These are phyloP conservation scores for Thalassiosira ordinaria DNA, from an alignment of 352 stramenopile genomes.

Conservation along the genomic window DNA sequence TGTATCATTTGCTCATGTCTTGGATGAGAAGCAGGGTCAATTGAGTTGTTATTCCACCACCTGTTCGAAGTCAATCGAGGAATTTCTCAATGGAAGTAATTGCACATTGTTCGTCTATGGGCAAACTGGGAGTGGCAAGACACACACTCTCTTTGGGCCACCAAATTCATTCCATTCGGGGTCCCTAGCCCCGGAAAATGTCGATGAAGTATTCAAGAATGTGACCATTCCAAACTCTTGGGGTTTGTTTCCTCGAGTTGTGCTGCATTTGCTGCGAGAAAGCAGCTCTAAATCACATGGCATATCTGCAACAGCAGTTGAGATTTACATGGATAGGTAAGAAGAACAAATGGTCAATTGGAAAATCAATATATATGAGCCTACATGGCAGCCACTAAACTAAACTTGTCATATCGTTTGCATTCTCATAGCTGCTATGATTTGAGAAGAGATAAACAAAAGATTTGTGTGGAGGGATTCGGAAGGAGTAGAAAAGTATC, in stretches of 20 bases:
- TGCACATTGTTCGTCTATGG: slow-evolving; percentile 69
- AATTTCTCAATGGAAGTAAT: slow-evolving; percentile 48
- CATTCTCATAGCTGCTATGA: no score
- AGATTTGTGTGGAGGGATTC: slow-evolving; percentile 1
- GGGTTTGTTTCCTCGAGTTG: slow-evolving; percentile 17
- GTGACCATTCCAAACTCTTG: neutral
- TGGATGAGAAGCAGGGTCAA: neutral
- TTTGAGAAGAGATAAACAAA: slow-evolving; percentile 11
- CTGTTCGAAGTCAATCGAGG: neutral
- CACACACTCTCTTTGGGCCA: slow-evolving; percentile 58
- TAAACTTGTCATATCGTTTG: no score
- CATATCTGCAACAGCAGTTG: slow-evolving; percentile 11
- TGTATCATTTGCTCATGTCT: slow-evolving; percentile 2
- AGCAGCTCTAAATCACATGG: neutral
- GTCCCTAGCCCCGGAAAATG: neutral
- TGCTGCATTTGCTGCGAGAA: slow-evolving; percentile 5
- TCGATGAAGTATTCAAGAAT: neutral
- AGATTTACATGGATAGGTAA: slow-evolving; percentile 27
- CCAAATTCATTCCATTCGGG: slow-evolving; percentile 9
- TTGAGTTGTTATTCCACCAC: neutral
- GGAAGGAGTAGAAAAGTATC: neutral
- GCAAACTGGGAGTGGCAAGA: slow-evolving; percentile 71
- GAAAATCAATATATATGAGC: no score
- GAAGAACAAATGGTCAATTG: no score
- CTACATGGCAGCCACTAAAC: no score